Conservation (phyloP, 2,329 filamentous ascomycete genomes). For the Pestalotiopsis sp. region DNA sequence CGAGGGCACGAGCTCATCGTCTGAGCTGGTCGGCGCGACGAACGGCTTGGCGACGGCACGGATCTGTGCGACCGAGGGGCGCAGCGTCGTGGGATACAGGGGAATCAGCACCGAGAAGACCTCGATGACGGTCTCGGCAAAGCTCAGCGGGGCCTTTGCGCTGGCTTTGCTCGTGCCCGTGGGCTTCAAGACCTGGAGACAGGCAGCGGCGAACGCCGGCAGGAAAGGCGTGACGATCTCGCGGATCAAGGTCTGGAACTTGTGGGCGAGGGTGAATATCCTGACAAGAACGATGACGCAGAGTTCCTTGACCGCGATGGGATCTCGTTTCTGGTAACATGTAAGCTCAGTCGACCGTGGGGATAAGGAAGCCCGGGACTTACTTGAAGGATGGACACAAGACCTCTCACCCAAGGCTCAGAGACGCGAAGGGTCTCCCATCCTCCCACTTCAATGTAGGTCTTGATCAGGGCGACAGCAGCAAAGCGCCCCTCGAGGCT, state of each 20-base stretch:
- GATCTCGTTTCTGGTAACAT: constrained; percentile 68
- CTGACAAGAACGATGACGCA: constrained; percentile 75
- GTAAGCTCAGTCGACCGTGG: constrained; percentile 7
- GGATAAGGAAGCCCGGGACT: constrained; percentile 14
- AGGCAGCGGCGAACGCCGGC: constrained; percentile 71
- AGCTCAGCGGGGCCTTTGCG: constrained; percentile 40
- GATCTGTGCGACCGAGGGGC: constrained; percentile 72
- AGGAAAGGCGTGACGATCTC: constrained; percentile 86
- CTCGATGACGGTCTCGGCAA: constrained; percentile 69
- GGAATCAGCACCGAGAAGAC: constrained; percentile 72
- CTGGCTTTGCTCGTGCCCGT: constrained; percentile 36
- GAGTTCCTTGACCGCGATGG: constrained; percentile 72
- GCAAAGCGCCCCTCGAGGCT: constrained; percentile 74
- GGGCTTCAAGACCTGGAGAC: constrained; percentile 64
- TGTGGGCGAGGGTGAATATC: constrained; percentile 81
- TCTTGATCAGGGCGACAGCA: constrained; percentile 77
- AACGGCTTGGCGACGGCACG: constrained; percentile 58
- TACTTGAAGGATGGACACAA: constrained; percentile 74
- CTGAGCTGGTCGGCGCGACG: constrained; percentile 64
- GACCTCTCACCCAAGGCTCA: constrained; percentile 74
- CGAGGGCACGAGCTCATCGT: constrained; percentile 46
- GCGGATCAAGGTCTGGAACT: constrained; percentile 78
- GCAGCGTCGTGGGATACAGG: constrained; percentile 81
- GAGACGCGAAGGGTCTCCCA: constrained; percentile 77
- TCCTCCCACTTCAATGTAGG: constrained; percentile 77